These are phyloP conservation scores for Alternaria tenuissima DNA, from an alignment of 2,329 filamentous ascomycete genomes.

Conservation along the genomic window DNA sequence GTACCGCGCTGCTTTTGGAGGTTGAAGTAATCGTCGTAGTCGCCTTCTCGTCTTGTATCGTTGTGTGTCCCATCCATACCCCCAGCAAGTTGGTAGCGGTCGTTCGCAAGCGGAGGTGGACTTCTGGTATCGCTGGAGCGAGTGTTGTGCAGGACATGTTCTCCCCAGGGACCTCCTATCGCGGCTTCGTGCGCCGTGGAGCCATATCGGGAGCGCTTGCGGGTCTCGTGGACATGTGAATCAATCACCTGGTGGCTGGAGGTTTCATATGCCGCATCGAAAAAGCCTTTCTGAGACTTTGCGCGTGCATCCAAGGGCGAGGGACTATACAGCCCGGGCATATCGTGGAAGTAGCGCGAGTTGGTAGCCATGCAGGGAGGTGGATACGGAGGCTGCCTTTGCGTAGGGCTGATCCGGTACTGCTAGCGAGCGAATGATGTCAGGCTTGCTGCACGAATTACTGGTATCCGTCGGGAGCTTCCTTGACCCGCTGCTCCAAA, in stretches of 20 bases:
- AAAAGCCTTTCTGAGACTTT: slow-evolving; percentile 25
- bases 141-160: slow-evolving; percentile 27
- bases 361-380: slow-evolving; percentile 34
- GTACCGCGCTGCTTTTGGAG: slow-evolving; percentile 48
- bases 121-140: slow-evolving; percentile 40
- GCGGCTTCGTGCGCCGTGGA: slow-evolving; percentile 23
- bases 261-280: slow-evolving; percentile 37
- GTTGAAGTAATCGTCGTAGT: slow-evolving; percentile 54
- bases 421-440: slow-evolving; percentile 22
- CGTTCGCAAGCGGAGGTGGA: slow-evolving; percentile 60
- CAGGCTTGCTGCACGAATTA: slow-evolving; percentile 14
- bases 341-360: slow-evolving; percentile 31
- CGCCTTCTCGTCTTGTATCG: slow-evolving; percentile 48
- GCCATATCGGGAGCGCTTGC: slow-evolving; percentile 40
- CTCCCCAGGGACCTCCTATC: slow-evolving; percentile 30
- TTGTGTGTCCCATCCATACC: slow-evolving; percentile 59
- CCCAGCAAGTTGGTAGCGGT: slow-evolving; percentile 58
- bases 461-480: slow-evolving; percentile 12
- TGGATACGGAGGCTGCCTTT: slow-evolving; percentile 31
- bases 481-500: slow-evolving; percentile 11
- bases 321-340: slow-evolving; percentile 41
- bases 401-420: slow-evolving; percentile 10
- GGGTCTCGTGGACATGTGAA: slow-evolving; percentile 39
- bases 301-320: slow-evolving; percentile 25
- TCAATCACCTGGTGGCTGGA: slow-evolving; percentile 40